Evolutionary conservation across 345 rosid species (phyloP).

Genomic region (Luvunga scandens): DNA sequence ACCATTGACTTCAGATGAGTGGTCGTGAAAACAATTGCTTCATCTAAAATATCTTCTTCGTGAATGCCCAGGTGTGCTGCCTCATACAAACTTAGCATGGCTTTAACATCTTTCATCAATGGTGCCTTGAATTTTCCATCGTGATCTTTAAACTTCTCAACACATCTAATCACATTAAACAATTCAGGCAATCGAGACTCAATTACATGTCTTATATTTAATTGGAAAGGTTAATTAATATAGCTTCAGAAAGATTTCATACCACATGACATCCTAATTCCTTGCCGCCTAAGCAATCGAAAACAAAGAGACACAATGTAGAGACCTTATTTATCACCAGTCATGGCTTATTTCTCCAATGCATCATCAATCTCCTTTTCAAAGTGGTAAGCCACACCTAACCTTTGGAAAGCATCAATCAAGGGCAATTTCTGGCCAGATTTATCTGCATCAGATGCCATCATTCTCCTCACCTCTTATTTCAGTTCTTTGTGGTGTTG

Average conservation of each 20-base stretch:
- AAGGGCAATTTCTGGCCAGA: constrained; percentile 7
- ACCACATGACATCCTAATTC: too few species aligned
- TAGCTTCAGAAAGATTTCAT: neutral
- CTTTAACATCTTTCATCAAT: constrained; percentile 3
- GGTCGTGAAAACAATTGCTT: constrained; percentile 9
- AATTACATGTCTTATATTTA: too few species aligned
- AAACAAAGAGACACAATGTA: constrained; percentile 1
- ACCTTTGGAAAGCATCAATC: constrained; percentile 28
- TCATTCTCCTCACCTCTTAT: constrained; percentile 25
- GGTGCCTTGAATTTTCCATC: constrained; percentile 7
- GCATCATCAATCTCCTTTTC: constrained; percentile 22
- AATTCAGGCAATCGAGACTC: too few species aligned
- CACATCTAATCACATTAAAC: too few species aligned
- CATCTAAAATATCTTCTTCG: constrained; percentile 9
- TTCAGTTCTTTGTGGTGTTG: constrained; percentile 4
- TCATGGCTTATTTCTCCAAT: neutral
- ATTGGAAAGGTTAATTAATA: too few species aligned
- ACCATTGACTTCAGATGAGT: constrained; percentile 4
- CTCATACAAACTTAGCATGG: neutral
- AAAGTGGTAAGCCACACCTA: constrained; percentile 19
- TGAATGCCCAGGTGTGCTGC: constrained; percentile 8
- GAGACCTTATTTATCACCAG: neutral
- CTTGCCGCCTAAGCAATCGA: too few species aligned
- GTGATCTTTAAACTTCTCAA: too few species aligned
- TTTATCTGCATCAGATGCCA: neutral